phyloP scores from a whole-genome alignment of 1,284 basidiomycete species.

The Porodaedalea pini region DNA sequence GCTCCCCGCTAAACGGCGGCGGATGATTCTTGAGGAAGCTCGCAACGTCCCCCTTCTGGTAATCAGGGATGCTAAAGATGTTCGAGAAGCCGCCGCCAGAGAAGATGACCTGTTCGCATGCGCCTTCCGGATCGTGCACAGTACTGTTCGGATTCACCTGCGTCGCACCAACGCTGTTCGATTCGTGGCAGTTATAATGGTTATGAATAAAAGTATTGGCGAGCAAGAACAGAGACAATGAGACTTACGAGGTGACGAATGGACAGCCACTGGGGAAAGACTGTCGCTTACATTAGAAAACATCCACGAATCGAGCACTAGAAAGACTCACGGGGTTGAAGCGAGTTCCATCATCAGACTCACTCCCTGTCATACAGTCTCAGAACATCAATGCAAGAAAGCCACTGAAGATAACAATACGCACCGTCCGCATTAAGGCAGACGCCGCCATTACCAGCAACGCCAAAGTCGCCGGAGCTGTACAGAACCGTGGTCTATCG shows the following conservation, averaged over 20 bases:
- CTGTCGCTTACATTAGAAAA: neutral
- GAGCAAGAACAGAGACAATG: neutral
- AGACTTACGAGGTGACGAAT: constrained; percentile 14
- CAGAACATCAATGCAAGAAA: constrained; percentile 16
- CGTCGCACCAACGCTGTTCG: constrained; percentile 30
- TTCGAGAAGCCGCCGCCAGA: constrained; percentile 37
- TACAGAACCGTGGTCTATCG: constrained; percentile 32
- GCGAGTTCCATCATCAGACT: constrained; percentile 23
- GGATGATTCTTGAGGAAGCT: constrained; percentile 29
- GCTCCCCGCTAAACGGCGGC: constrained; percentile 28
- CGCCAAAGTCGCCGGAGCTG: constrained; percentile 34
- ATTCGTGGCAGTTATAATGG: neutral
- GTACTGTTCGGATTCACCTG: constrained; percentile 27
- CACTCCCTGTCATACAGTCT: constrained; percentile 20
- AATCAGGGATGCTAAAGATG: constrained; percentile 32
- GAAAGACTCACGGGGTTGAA: constrained; percentile 29
- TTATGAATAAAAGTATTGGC: neutral
- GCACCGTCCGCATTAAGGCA: constrained; percentile 29
- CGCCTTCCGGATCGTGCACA: constrained; percentile 27
- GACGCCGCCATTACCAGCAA: constrained; percentile 28
- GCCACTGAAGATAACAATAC: constrained; percentile 4
- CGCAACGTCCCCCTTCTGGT: constrained; percentile 29
- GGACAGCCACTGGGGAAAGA: constrained; percentile 35
- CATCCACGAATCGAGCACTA: neutral
- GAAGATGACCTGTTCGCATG: constrained; percentile 29